Conservation (phyloP, 257 asterid genomes). For the Apocynum venetum region DNA sequence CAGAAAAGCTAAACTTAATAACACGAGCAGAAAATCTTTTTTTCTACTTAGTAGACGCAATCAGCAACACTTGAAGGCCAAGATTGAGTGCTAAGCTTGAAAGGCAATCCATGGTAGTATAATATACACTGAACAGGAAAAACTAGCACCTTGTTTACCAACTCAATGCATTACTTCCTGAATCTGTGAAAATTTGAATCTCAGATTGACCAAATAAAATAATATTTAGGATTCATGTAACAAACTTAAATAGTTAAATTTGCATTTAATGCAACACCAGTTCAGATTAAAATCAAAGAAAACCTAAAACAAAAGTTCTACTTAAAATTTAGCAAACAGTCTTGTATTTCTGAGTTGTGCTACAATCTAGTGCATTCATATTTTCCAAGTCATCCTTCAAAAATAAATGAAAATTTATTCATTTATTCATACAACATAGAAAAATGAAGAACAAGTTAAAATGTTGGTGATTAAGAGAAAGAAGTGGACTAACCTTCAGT, state of each 20-base stretch:
- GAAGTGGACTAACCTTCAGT: conserved; percentile 41
- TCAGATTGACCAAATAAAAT: not conserved
- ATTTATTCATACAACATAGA: not conserved
- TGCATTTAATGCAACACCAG: not conserved
- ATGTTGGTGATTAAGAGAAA: conserved; percentile 10
- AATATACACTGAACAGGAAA: not conserved
- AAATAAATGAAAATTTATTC: not conserved
- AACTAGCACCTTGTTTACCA: not conserved
- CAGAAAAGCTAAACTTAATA: not conserved
- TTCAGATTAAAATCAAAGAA: not conserved
- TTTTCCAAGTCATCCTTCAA: not conserved
- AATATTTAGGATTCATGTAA: not conserved
- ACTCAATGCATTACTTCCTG: not conserved
- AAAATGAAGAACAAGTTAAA: conserved; percentile 1
- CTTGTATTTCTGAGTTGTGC: not conserved
- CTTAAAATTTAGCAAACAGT: not conserved
- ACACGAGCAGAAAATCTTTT: not conserved
- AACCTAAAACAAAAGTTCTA: conserved; percentile 4
- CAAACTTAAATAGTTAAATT: not conserved
- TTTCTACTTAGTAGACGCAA: not conserved
- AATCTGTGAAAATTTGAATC: not conserved
- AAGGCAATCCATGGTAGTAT: not conserved
- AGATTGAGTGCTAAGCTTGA: not conserved
- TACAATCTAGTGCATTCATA: not conserved
- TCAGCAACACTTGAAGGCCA: not conserved